phyloP scores from a whole-genome alignment of 2,329 filamentous ascomycete genomes.

The Botrytis paeoniae region DNA sequence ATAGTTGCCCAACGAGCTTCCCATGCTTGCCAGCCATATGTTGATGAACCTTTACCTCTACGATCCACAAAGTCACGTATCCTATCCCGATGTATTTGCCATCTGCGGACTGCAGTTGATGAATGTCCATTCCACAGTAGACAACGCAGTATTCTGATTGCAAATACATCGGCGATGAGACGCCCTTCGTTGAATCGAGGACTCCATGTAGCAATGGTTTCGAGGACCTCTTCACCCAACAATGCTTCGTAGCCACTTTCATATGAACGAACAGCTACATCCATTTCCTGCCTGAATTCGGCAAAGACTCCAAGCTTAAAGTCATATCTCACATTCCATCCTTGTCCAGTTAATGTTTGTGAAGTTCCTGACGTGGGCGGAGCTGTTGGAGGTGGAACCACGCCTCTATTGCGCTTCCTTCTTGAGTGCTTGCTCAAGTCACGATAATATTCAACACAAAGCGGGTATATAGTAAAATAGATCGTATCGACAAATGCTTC shows the following conservation, averaged over 20 bases:
- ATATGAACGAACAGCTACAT: constrained; percentile 79
- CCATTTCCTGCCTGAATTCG: constrained; percentile 91
- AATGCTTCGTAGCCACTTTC: constrained; percentile 83
- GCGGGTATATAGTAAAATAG: constrained; percentile 67
- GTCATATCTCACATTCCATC: constrained; percentile 93
- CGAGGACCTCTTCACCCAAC: constrained; percentile 78
- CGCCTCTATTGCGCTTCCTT: constrained; percentile 79
- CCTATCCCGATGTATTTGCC: constrained; percentile 72
- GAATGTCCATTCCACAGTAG: constrained; percentile 76
- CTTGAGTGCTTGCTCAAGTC: constrained; percentile 90
- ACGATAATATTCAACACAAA: constrained; percentile 84
- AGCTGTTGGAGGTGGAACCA: constrained; percentile 75
- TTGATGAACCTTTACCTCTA: constrained; percentile 78
- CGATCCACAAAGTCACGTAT: constrained; percentile 77
- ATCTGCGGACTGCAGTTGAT: constrained; percentile 75
- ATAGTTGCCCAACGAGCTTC: constrained; percentile 68
- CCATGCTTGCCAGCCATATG: constrained; percentile 95
- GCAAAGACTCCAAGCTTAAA: constrained; percentile 89
- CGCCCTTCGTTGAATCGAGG: constrained; percentile 90
- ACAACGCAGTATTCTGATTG: constrained; percentile 78
- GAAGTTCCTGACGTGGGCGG: constrained; percentile 82
- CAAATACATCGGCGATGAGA: constrained; percentile 76
- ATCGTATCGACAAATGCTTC: constrained; percentile 71
- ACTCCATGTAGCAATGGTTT: constrained; percentile 86
- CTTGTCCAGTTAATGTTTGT: constrained; percentile 76